Percentiles rank a stretch among this genome's conserved stretches.
Conservation (phyloP, 2,329 filamentous ascomycete genomes). For the Cryoendolithus antarcticus region DNA sequence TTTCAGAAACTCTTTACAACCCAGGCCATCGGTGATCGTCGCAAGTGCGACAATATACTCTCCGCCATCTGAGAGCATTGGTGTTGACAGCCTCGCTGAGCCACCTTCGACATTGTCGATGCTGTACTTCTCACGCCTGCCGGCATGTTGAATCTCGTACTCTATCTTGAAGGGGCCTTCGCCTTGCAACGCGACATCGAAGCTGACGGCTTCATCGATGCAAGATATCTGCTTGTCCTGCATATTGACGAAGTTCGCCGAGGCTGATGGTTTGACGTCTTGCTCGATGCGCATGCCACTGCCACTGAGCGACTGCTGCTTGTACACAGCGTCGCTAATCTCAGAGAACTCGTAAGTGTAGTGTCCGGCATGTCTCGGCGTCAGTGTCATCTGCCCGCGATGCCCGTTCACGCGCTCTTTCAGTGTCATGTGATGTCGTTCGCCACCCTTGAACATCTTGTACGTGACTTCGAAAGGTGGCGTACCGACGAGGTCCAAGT, state of each 20-base stretch:
- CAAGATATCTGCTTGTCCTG: slow-evolving; percentile 55
- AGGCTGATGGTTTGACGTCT: slow-evolving; percentile 84
- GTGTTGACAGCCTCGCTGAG: slow-evolving; percentile 61
- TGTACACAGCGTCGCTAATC: slow-evolving; percentile 75
- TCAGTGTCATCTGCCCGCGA: slow-evolving; percentile 72
- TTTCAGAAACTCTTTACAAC: slow-evolving; percentile 75
- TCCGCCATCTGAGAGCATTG: slow-evolving; percentile 63
- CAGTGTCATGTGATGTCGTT: slow-evolving; percentile 37
- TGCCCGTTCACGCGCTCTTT: slow-evolving; percentile 53
- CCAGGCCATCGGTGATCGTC: slow-evolving; percentile 73
- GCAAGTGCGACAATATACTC: slow-evolving; percentile 81
- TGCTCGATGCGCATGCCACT: slow-evolving; percentile 52
- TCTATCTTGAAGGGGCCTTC: slow-evolving; percentile 85
- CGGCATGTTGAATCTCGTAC: slow-evolving; percentile 85
- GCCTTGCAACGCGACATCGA: slow-evolving; percentile 64
- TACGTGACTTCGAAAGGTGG: slow-evolving; percentile 83
- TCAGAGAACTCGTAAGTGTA: slow-evolving; percentile 78
- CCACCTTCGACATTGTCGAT: slow-evolving; percentile 50
- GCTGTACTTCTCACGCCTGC: slow-evolving; percentile 62
- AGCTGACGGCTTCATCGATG: slow-evolving; percentile 65
- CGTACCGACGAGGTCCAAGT: slow-evolving; percentile 80
- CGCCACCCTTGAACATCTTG: slow-evolving; percentile 51
- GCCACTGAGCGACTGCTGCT: slow-evolving; percentile 41
- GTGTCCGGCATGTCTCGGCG: slow-evolving; percentile 65
- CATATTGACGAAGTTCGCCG: slow-evolving; percentile 54